Conservation (phyloP, 257 asterid species). For the Nicotiana benthamiana region DNA sequence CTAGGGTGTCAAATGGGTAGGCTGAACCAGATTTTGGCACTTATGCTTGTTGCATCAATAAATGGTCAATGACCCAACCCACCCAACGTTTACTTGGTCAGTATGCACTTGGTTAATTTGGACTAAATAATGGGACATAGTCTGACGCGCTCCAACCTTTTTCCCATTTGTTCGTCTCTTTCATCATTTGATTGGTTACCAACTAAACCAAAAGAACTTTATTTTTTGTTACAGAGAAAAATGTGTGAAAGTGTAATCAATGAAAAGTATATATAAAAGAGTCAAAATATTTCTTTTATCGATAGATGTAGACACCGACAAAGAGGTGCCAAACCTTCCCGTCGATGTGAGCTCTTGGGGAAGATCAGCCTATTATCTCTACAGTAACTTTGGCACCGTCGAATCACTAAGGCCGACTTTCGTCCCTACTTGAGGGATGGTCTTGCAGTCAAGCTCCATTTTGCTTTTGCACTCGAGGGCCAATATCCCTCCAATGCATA, state of each 20-base stretch:
- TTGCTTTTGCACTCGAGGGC: too few species aligned
- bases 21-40: not conserved
- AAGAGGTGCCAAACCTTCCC: too few species aligned
- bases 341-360: too few species aligned
- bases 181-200: not conserved
- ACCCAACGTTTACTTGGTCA: not conserved
- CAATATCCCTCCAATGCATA: not conserved
- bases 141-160: not conserved
- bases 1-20: not conserved
- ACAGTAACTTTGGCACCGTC: too few species aligned
- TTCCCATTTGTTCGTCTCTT: not conserved
- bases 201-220: not conserved
- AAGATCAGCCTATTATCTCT: too few species aligned
- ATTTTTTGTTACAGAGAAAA: not conserved
- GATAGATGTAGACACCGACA: too few species aligned
- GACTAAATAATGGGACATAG: not conserved
- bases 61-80: not conserved
- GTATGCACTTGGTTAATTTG: not conserved
- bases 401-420: too few species aligned
- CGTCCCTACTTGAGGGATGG: too few species aligned
- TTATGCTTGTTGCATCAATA: not conserved
- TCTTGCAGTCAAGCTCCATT: too few species aligned
- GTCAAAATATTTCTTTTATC: too few species aligned
- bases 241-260: not conserved
- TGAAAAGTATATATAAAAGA: not conserved